Evolutionary conservation across 352 stramenopile genomes (phyloP).

Genomic region (Globisporangium orthogonon): DNA sequence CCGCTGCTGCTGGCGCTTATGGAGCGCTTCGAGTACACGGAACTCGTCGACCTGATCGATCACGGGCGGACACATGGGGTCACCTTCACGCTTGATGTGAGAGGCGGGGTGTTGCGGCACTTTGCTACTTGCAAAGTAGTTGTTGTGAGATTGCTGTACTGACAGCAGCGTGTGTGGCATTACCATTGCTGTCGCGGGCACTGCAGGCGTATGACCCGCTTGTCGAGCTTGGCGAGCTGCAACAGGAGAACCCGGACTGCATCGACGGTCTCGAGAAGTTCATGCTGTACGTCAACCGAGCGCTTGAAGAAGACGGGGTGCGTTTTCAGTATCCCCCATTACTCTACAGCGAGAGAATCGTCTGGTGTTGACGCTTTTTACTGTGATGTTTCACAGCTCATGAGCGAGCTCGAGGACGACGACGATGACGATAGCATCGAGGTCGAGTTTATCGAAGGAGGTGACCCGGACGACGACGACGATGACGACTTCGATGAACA

Average conservation of each 20-base stretch:
- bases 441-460: slow-evolving; percentile 18
- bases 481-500: slow-evolving; percentile 19
- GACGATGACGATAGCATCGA: slow-evolving; percentile 25
- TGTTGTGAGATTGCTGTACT: not conserved
- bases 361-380: not conserved
- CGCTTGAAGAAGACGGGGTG: slow-evolving; percentile 44
- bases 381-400: slow-evolving; percentile 8
- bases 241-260: slow-evolving; percentile 35
- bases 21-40: slow-evolving; percentile 34
- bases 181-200: slow-evolving; percentile 5
- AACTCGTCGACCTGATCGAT: slow-evolving; percentile 44
- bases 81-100: slow-evolving; percentile 46
- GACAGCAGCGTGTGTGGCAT: not conserved
- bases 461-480: slow-evolving; percentile 32
- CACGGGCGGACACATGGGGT: slow-evolving; percentile 39
- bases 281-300: slow-evolving; percentile 54
- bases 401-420: slow-evolving; percentile 15
- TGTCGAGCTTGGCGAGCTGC: slow-evolving; percentile 42
- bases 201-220: slow-evolving; percentile 58
- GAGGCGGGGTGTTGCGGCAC: not conserved
- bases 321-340: not conserved
- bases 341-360: not conserved
- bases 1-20: slow-evolving; percentile 45
- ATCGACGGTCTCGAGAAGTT: slow-evolving; percentile 43
- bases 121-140: too few species aligned